Evolutionary conservation across 2,329 filamentous ascomycete species (phyloP).

Genomic region (Penicillium carneum): DNA sequence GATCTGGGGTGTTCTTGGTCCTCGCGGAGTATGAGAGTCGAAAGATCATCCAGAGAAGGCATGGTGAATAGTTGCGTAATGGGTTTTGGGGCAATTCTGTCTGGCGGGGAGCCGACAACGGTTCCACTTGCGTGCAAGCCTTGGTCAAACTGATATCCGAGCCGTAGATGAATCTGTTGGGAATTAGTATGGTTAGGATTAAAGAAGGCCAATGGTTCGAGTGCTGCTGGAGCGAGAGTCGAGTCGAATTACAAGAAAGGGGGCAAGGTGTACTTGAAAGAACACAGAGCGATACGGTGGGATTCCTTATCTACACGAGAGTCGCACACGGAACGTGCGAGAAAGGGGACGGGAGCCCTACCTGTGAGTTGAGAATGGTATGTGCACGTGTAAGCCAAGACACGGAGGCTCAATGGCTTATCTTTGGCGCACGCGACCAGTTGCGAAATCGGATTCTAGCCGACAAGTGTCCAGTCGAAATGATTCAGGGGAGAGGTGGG

Average conservation of each 20-base stretch:
- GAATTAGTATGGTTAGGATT: conserved; percentile 32
- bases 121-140: conserved; percentile 30
- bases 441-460: conserved; percentile 1
- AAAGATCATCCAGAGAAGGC: conserved; percentile 41
- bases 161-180: conserved; percentile 38
- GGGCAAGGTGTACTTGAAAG: conserved; percentile 9
- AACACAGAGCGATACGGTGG: conserved; percentile 19
- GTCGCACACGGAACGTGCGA: conserved; percentile 6
- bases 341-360: conserved; percentile 35
- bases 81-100: conserved; percentile 40
- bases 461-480: neutral
- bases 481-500: conserved; percentile 26
- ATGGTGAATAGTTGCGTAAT: conserved; percentile 37
- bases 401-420: conserved; percentile 10
- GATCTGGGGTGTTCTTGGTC: conserved; percentile 38
- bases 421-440: conserved; percentile 20
- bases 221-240: conserved; percentile 12
- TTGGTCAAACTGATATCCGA: conserved; percentile 37
- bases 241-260: conserved; percentile 22
- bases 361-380: conserved; percentile 27
- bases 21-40: conserved; percentile 38
- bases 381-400: conserved; percentile 16
- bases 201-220: conserved; percentile 20
- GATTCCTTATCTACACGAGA: conserved; percentile 23
- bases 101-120: conserved; percentile 28